Conservation (phyloP, 2,329 filamentous ascomycete genomes). For the Xylariaceae sp. region DNA sequence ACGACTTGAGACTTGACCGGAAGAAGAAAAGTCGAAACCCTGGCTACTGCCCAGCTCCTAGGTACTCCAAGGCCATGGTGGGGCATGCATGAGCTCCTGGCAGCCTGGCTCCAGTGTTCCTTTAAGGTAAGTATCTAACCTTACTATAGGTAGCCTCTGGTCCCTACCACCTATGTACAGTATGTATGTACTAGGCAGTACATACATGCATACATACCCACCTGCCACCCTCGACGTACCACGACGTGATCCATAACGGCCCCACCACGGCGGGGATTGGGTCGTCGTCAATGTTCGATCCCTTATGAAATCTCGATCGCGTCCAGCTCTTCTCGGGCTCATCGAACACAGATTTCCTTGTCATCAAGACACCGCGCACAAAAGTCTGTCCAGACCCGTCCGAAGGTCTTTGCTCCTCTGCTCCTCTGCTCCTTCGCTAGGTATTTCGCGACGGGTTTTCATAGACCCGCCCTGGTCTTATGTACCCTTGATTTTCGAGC, state of each 20-base stretch:
- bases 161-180: too few relatives aligned
- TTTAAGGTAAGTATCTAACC: neutral
- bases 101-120: neutral
- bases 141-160: too few relatives aligned
- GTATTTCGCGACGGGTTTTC: neutral
- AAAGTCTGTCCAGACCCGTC: neutral
- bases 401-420: slow-evolving; percentile 6
- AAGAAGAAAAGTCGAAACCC: neutral
- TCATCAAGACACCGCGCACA: slow-evolving; percentile 4
- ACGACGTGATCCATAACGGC: neutral
- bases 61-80: neutral
- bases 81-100: neutral
- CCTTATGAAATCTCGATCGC: slow-evolving; percentile 28
- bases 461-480: neutral
- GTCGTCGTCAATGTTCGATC: slow-evolving; percentile 3
- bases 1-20: neutral
- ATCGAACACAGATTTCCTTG: slow-evolving; percentile 4
- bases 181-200: too few relatives aligned
- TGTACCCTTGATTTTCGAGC: neutral
- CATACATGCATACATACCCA: too few relatives aligned
- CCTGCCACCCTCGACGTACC: neutral
- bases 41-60: neutral
- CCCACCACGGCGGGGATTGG: neutral
- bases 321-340: slow-evolving; percentile 5
- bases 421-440: neutral